Conservation (phyloP, 371 early-diverging fungal species). For the Synchytrium microbalum region DNA sequence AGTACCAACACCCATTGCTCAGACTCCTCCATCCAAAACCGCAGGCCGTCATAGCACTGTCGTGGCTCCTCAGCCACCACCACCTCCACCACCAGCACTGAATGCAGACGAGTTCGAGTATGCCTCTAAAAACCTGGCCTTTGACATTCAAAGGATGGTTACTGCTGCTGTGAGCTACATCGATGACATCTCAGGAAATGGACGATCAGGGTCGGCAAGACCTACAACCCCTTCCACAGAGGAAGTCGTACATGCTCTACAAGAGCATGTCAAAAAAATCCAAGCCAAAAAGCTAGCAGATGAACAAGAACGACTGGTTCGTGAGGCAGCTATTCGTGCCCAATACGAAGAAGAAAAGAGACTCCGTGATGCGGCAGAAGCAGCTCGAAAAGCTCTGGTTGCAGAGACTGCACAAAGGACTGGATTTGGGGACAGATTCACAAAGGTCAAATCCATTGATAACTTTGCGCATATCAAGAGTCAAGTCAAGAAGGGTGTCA, state of each 20-base stretch:
- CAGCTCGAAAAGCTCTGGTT: no score
- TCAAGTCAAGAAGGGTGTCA: constrained; percentile 22
- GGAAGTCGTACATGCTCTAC: not conserved
- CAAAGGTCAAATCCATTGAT: not conserved
- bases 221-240: not conserved
- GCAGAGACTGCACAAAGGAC: constrained; percentile 5
- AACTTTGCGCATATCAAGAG: constrained; percentile 4
- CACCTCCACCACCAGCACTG: not conserved
- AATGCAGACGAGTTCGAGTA: not conserved
- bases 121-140: not conserved
- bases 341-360: constrained; percentile 19
- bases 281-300: not conserved
- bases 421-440: constrained; percentile 8
- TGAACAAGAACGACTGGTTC: not conserved
- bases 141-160: not conserved
- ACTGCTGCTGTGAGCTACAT: not conserved
- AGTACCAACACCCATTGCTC: not conserved
- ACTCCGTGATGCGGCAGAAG: not conserved
- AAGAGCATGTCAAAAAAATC: not conserved
- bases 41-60: not conserved
- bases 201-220: no score
- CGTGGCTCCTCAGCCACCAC: not conserved
- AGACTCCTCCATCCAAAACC: not conserved
- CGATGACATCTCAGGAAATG: not conserved
- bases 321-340: no score